These are phyloP conservation scores for Anastatica hierochuntica DNA, from an alignment of 345 rosid genomes.

Conservation along the genomic window DNA sequence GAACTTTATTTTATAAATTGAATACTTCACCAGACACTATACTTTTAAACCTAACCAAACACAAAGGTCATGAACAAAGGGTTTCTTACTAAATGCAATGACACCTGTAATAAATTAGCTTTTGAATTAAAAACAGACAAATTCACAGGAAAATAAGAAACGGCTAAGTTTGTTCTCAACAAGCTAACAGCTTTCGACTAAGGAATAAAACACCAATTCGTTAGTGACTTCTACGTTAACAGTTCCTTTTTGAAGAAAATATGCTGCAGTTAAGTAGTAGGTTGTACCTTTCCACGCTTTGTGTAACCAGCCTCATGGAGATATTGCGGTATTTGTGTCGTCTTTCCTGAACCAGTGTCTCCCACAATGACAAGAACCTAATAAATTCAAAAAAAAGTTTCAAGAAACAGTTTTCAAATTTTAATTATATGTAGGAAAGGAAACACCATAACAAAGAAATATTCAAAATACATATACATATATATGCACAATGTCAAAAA, in stretches of 20 bases:
- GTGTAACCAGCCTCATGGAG: slow-evolving; percentile 98
- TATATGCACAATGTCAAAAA: too few species aligned
- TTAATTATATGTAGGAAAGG: not conserved
- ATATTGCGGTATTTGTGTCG: slow-evolving; percentile 94
- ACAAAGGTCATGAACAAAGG: slow-evolving; percentile 9
- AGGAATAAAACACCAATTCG: too few species aligned
- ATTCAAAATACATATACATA: not conserved
- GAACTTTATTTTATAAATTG: slow-evolving; percentile 1
- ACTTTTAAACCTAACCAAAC: slow-evolving; percentile 10
- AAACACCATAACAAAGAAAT: not conserved
- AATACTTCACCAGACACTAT: not conserved
- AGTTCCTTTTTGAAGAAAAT: not conserved
- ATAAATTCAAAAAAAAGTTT: not conserved
- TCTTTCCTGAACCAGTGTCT: slow-evolving; percentile 98
- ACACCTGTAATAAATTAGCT: not conserved
- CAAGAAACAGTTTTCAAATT: not conserved
- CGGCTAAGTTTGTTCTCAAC: not conserved
- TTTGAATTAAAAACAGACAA: too few species aligned
- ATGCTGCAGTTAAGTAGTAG: slow-evolving; percentile 9
- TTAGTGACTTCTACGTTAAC: too few species aligned
- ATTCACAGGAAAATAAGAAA: too few species aligned
- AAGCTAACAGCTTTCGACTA: slow-evolving; percentile 4
- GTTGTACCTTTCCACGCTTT: slow-evolving; percentile 69
- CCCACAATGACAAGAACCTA: slow-evolving; percentile 95
- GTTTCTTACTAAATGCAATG: not conserved